A percentile compares a stretch with the other conserved stretches of the same genome.
phyloP scores from a whole-genome alignment of 2,329 filamentous ascomycete species.

The Colletotrichum chrysophilum region DNA sequence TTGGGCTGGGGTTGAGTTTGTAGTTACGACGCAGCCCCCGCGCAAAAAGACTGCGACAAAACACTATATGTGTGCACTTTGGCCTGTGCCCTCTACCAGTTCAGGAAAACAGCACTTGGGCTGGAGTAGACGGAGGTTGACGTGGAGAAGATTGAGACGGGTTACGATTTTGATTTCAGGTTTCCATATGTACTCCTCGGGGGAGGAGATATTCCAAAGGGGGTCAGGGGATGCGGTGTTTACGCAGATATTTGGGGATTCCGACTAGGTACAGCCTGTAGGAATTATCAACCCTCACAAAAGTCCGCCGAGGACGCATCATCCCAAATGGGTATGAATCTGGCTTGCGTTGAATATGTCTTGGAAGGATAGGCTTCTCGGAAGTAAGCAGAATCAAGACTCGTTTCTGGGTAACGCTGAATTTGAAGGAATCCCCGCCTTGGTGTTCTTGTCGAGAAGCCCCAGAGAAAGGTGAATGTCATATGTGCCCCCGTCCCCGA shows the following conservation, averaged over 20 bases:
- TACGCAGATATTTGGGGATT: neutral
- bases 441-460: neutral
- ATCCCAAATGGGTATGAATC: neutral
- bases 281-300: neutral
- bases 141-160: constrained; percentile 59
- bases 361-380: neutral
- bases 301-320: neutral
- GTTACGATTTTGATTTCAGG: constrained; percentile 57
- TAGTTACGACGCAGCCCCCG: too few species aligned
- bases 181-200: constrained; percentile 46
- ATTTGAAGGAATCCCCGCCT: neutral
- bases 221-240: neutral
- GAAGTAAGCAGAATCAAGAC: neutral
- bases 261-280: neutral
- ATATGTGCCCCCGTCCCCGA: neutral
- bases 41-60: too few species aligned
- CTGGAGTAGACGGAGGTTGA: constrained; percentile 45
- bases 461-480: neutral
- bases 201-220: neutral
- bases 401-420: neutral
- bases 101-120: too few species aligned
- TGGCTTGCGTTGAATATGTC: neutral
- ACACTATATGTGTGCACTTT: too few species aligned
- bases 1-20: constrained; percentile 35
- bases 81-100: too few species aligned